Evolutionary conservation across 176 grass and related monocot genomes (phyloP).

Genomic region (Oryza glumipatula): DNA sequence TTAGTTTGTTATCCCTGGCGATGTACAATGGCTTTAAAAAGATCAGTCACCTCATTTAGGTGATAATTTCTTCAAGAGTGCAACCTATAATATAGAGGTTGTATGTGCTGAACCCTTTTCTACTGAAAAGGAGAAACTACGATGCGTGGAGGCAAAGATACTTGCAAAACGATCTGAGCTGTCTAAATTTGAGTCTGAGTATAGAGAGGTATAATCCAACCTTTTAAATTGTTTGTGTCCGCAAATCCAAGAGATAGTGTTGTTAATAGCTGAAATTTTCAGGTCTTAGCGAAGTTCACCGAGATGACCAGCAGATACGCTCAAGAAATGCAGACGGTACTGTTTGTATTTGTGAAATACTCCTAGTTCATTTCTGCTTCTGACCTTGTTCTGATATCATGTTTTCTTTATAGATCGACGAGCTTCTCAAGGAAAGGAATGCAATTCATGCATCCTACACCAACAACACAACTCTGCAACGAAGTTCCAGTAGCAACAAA

Average conservation of each 20-base stretch:
- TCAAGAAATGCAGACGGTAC: slow-evolving; percentile 96
- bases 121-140: slow-evolving; percentile 75
- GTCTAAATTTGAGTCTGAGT: slow-evolving; percentile 96
- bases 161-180: slow-evolving; percentile 79
- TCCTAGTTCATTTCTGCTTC: slow-evolving; percentile 1
- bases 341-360: slow-evolving; percentile 46
- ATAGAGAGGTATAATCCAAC: slow-evolving; percentile 68
- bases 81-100: slow-evolving; percentile 86
- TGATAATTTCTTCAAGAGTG: slow-evolving; percentile 99
- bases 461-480: slow-evolving; percentile 61
- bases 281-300: slow-evolving; percentile 91
- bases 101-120: slow-evolving; percentile 83
- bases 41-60: slow-evolving; percentile 48
- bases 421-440: slow-evolving; percentile 89
- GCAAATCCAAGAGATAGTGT: neutral
- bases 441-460: slow-evolving; percentile 93
- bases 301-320: slow-evolving; percentile 94
- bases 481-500: slow-evolving; percentile 72
- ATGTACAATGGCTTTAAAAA: slow-evolving; percentile 19
- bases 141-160: slow-evolving; percentile 78
- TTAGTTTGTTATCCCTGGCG: slow-evolving; percentile 15
- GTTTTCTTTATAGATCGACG: slow-evolving; percentile 72
- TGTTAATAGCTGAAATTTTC: slow-evolving; percentile 36
- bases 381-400: slow-evolving; percentile 5
- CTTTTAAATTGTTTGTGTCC: neutral